Evolutionary conservation across 139 green algal genomes (phyloP).

Genomic region (Chlorella sp.): DNA sequence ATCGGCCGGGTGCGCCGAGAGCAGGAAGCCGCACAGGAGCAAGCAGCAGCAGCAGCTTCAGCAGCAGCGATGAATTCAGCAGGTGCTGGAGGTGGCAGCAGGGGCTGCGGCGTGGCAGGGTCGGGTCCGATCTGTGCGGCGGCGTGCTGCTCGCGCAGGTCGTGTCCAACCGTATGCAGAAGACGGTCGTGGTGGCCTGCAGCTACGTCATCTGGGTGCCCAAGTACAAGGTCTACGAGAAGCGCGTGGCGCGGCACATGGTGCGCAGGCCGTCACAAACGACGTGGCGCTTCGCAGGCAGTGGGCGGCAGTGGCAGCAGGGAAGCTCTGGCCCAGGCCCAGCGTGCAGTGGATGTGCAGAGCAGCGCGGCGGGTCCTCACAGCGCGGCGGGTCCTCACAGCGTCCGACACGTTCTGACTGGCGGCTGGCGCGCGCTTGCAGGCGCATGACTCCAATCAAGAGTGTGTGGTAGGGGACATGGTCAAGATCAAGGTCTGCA

Average conservation of each 20-base stretch:
- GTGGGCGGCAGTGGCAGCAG: background rate
- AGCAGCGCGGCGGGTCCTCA: no score
- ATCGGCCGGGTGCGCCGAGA: no score
- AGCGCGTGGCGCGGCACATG: conserved; percentile 39
- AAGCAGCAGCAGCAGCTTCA: no score
- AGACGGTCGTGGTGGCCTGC: conserved; percentile 51
- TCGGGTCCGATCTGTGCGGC: no score
- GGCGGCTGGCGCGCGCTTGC: no score
- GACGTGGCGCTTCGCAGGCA: background rate
- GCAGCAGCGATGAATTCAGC: no score
- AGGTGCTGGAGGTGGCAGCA: no score
- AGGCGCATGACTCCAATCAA: conserved; percentile 43
- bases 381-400: background rate
- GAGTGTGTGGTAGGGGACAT: conserved; percentile 44
- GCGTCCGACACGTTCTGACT: no score
- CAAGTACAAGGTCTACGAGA: conserved; percentile 50
- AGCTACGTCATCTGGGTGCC: conserved; percentile 46
- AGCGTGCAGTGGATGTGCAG: background rate
- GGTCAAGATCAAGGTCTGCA: conserved; percentile 29
- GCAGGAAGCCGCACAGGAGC: no score
- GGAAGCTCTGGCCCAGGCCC: no score
- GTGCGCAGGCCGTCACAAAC: background rate
- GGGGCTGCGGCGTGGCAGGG: no score
- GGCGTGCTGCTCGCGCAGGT: conserved; percentile 27
- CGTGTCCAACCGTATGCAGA: conserved; percentile 59